Evolutionary conservation across 2,329 filamentous ascomycete genomes (phyloP).

Genomic region (Pseudocercospora cruenta): DNA sequence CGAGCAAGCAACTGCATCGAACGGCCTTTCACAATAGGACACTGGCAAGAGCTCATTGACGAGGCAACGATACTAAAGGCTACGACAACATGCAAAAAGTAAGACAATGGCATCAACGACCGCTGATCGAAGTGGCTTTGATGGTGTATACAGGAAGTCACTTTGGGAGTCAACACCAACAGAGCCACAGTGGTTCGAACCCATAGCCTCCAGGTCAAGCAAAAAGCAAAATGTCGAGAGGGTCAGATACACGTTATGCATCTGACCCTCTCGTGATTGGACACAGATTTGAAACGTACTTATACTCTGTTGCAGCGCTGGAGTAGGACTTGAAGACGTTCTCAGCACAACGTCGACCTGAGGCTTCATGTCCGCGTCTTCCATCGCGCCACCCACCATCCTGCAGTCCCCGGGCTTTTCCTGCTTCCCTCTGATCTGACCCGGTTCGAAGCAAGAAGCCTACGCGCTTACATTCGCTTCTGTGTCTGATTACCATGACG

Average conservation of each 20-base stretch:
- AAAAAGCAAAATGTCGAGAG: not conserved
- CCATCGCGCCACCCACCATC: too few relatives aligned
- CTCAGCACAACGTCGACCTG: not conserved
- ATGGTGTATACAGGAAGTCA: not conserved
- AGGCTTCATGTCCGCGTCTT: too few relatives aligned
- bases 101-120: not conserved
- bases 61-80: not conserved
- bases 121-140: not conserved
- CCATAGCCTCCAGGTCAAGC: not conserved
- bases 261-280: not conserved
- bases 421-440: too few relatives aligned
- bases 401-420: too few relatives aligned
- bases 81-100: not conserved
- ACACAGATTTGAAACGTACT: not conserved
- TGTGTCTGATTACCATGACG: too few relatives aligned
- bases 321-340: not conserved
- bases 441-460: too few relatives aligned
- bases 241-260: not conserved
- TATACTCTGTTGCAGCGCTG: not conserved
- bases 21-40: not conserved
- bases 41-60: not conserved
- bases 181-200: not conserved
- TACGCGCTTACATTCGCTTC: too few relatives aligned
- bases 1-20: not conserved
- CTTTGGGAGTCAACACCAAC: not conserved